Evolutionary conservation across 768 basidiomycete species (phyloP), one percentile per base, ranked within the genome.

Genomic region (Naganishia onofrii): DNA sequence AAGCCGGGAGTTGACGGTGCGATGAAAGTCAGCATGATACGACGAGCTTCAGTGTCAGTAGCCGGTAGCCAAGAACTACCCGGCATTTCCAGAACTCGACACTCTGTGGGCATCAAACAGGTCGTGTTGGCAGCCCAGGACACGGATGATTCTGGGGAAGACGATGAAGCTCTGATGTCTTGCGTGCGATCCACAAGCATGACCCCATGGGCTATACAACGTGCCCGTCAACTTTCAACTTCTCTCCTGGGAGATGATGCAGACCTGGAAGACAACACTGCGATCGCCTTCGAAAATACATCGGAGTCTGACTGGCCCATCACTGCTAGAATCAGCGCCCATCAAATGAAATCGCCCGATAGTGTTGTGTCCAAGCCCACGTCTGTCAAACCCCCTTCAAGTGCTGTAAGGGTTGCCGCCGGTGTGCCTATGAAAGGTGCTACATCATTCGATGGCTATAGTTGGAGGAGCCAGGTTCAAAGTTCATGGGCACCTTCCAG

Each of bases 391-490:
- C 42, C 36, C 3, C 38, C 38, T 4, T 38, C 58, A 7, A 44
- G 38, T 23, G 38, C 34, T 8, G 38, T 60, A 4, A n/a, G 8
- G 9, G 58, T 60, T 8, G 31, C n/a, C 21, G 17, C n/a, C 28
- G 38, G 34, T 1, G 3, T 8, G n/a, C 3, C 2, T 2, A n/a
- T 60, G 3, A 60, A 42, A 28, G 28, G 31, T 10, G 58, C 38
- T 7, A n/a, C 34, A 42, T 21, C 34, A 2, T 60, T 60, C 36
- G 58, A 42, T 44, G 58, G 58, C 19, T 42, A 60, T 36, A 38
- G 31, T 19, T 60, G 58, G 58, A 19, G 58, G 21, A 60, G 38
- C 21, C 58, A 44, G 36, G 21, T 60, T 2, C 58, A 60, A 12
- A n/a, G 58, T 36, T 60, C 58, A 7, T 44, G 34, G 34, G 10